Conservation (phyloP, 495 filamentous ascomycete species). For the Clavariopsis aquatica region DNA sequence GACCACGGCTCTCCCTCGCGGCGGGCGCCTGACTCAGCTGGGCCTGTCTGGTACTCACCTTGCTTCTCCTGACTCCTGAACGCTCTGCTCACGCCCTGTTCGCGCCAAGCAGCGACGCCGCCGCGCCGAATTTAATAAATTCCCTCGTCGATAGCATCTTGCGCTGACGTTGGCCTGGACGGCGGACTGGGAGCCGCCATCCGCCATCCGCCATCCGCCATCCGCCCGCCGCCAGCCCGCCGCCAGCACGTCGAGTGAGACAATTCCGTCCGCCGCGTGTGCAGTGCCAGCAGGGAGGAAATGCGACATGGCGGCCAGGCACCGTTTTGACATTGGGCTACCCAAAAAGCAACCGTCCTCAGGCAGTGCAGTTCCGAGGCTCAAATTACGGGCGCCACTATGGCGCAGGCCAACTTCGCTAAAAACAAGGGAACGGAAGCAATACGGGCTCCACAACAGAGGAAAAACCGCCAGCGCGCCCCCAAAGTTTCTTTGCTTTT, state of each 20-base stretch:
- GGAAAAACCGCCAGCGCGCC: not conserved
- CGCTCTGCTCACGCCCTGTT: too few species aligned
- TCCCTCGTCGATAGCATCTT: too few species aligned
- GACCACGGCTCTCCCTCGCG: not conserved
- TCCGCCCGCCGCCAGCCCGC: not conserved
- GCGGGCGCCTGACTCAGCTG: not conserved
- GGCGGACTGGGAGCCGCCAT: too few species aligned
- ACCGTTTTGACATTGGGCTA: not conserved
- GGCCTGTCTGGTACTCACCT: too few species aligned
- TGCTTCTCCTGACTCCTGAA: too few species aligned
- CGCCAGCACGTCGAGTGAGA: not conserved
- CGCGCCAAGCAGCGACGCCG: not conserved
- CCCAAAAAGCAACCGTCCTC: not conserved
- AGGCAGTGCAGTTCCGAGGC: not conserved
- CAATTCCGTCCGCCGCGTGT: not conserved
- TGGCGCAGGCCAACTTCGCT: not conserved
- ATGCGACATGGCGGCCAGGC: not conserved
- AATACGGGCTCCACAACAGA: not conserved
- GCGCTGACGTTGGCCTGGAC: too few species aligned
- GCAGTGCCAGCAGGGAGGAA: too few species aligned
- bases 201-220: too few species aligned
- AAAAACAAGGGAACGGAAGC: not conserved
- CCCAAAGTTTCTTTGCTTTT: not conserved
- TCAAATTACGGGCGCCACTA: not conserved
- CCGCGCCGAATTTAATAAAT: too few species aligned